Conservation (phyloP, 495 filamentous ascomycete species). For the Aspergillus asperescens region DNA sequence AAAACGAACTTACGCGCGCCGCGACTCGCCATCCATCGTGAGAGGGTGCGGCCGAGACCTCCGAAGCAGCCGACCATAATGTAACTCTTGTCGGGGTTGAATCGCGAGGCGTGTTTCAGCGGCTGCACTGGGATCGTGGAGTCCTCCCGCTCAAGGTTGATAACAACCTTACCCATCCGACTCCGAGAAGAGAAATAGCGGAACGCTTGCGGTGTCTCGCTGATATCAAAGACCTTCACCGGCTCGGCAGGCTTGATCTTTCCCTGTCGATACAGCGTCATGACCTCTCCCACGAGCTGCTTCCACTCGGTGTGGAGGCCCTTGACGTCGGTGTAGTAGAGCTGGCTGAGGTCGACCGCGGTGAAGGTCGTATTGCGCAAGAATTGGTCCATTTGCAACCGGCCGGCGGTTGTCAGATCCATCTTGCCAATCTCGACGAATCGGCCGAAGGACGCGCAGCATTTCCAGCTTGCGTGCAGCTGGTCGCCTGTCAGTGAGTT, state of each 20-base stretch:
- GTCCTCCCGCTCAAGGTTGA: background rate
- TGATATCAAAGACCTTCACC: background rate
- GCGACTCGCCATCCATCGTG: slow-evolving; percentile 51
- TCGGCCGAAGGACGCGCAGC: slow-evolving; percentile 46
- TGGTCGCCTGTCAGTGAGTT: slow-evolving; percentile 46
- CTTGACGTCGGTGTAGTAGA: background rate
- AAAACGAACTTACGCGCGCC: slow-evolving; percentile 53
- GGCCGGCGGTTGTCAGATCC: background rate
- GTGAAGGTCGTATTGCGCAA: background rate
- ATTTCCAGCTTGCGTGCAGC: slow-evolving; percentile 46
- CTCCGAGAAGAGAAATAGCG: background rate
- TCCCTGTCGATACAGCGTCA: background rate
- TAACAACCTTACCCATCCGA: background rate
- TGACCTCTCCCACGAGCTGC: background rate
- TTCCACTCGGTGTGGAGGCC: background rate
- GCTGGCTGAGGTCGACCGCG: background rate
- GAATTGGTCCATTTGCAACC: background rate
- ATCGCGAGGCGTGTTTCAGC: background rate
- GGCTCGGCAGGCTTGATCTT: background rate
- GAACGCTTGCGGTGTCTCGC: background rate
- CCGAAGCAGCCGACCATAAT: slow-evolving; percentile 47
- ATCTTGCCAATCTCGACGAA: slow-evolving; percentile 45
- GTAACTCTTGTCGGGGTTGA: slow-evolving; percentile 25
- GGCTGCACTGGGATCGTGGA: background rate
- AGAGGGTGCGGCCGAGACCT: slow-evolving; percentile 53